A percentile compares a stretch with the other conserved stretches of the same genome.
Evolutionary conservation across 176 grass and related monocot species (phyloP).

Genomic region (Rhynchospora breviuscula): DNA sequence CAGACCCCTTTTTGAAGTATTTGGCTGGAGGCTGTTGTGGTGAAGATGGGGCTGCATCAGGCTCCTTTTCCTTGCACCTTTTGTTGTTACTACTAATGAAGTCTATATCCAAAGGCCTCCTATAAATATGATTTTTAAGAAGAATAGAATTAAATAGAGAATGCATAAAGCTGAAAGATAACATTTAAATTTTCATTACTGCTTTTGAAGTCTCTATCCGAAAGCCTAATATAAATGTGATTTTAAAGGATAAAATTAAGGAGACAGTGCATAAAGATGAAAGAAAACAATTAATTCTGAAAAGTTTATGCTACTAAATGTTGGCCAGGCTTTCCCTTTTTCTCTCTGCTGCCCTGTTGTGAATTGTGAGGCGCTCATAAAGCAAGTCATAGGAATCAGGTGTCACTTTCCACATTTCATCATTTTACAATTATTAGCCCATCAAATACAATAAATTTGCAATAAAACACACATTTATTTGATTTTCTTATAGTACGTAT

Average conservation of each 20-base stretch:
- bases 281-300: not conserved
- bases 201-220: slow-evolving; percentile 84
- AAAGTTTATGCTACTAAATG: slow-evolving; percentile 22
- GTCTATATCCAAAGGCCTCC: slow-evolving; percentile 93
- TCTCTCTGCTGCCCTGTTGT: slow-evolving; percentile 10
- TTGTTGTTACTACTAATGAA: slow-evolving; percentile 75
- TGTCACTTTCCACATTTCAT: slow-evolving; percentile 23
- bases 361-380: slow-evolving; percentile 18
- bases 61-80: slow-evolving; percentile 68
- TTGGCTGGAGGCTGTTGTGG: slow-evolving; percentile 23
- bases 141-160: not conserved
- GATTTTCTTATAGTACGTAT: not conserved
- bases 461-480: not conserved
- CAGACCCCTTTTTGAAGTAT: slow-evolving; percentile 60
- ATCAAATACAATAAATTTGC: slow-evolving; percentile 9
- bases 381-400: slow-evolving; percentile 30
- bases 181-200: slow-evolving; percentile 21
- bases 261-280: not conserved
- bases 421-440: slow-evolving; percentile 25
- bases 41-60: slow-evolving; percentile 36
- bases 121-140: slow-evolving; percentile 15
- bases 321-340: not conserved
- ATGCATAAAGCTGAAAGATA: not conserved
- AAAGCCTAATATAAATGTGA: slow-evolving; percentile 50
- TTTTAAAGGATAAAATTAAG: not conserved